A percentile compares a stretch with the other conserved stretches of the same genome.
These are phyloP conservation scores for Cyberlindnera americana DNA, from an alignment of 805 yeast genomes.

Conservation along the genomic window DNA sequence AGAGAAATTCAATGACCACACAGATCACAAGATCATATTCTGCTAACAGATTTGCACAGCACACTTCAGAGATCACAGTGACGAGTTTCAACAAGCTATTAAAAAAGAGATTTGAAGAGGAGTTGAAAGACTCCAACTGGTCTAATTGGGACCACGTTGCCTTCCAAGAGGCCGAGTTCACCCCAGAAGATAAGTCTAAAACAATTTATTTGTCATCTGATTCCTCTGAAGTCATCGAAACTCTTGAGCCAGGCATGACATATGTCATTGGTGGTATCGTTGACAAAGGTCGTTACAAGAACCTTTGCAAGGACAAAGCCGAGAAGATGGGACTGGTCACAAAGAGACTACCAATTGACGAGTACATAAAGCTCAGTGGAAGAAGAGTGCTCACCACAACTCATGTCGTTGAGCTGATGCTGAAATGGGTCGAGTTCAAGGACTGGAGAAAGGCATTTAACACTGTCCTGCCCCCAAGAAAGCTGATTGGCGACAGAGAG, in stretches of 20 bases:
- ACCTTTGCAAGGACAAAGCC: constrained; percentile 79
- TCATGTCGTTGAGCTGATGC: constrained; percentile 86
- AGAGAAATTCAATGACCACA: constrained; percentile 62
- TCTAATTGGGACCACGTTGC: constrained; percentile 64
- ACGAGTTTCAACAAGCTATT: constrained; percentile 65
- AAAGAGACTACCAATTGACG: constrained; percentile 82
- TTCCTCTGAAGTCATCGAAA: constrained; percentile 64
- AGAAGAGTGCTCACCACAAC: constrained; percentile 89
- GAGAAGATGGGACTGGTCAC: constrained; percentile 64
- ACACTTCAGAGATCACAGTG: constrained; percentile 55
- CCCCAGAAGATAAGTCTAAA: constrained; percentile 35
- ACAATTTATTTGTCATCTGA: constrained; percentile 82
- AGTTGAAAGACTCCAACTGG: constrained; percentile 51
- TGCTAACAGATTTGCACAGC: constrained; percentile 59
- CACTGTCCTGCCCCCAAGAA: constrained; percentile 80
- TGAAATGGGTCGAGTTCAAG: constrained; percentile 71
- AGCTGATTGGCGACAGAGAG: constrained; percentile 28
- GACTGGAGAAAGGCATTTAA: constrained; percentile 90
- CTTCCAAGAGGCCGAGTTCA: constrained; percentile 35
- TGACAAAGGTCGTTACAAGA: constrained; percentile 87
- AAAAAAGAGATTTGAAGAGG: constrained; percentile 62
- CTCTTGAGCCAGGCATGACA: constrained; percentile 63
- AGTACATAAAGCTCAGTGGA: constrained; percentile 77
- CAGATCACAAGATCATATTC: constrained; percentile 85
- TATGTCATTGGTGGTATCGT: constrained; percentile 95